These are phyloP conservation scores for Plasmodium berghei DNA, from an alignment of 169 alveolate genomes.

Conservation along the genomic window DNA sequence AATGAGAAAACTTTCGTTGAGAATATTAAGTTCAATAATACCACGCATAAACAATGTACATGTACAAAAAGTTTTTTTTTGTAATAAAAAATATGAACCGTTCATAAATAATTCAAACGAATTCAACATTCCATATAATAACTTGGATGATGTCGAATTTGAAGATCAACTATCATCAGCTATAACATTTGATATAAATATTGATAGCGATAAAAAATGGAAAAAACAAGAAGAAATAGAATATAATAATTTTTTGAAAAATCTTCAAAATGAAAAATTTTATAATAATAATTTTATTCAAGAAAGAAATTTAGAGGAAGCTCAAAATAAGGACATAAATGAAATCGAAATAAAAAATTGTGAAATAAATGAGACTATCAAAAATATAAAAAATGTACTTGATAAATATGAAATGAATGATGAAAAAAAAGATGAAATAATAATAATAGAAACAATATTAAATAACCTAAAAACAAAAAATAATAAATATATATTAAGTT, in stretches of 20 bases:
- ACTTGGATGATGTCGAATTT: conserved; percentile 25
- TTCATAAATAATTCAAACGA: neutral
- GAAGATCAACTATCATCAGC: conserved; percentile 31
- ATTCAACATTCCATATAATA: neutral
- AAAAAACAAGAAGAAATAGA: conserved; percentile 51
- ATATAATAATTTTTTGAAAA: conserved; percentile 35
- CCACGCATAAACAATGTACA: neutral
- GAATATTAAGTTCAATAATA: conserved; percentile 8
- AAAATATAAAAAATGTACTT: too few relatives aligned
- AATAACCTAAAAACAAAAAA: conserved; percentile 2
- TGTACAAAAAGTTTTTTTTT: conserved; percentile 3
- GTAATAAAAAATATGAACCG: conserved; percentile 8
- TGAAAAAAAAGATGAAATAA: neutral
- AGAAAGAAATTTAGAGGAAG: neutral
- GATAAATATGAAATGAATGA: neutral
- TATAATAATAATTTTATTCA: neutral
- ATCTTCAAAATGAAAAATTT: neutral
- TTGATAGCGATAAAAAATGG: conserved; percentile 48
- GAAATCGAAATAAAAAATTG: too few relatives aligned
- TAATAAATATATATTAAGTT: neutral
- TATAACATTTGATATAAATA: conserved; percentile 39
- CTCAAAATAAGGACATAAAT: neutral
- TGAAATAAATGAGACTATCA: too few relatives aligned
- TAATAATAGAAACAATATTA: neutral
- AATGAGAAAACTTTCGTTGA: conserved; percentile 46